Evolutionary conservation across 1,284 basidiomycete genomes (phyloP), one percentile per base, ranked within the genome.

Genomic region (Moesziomyces parantarcticus): DNA sequence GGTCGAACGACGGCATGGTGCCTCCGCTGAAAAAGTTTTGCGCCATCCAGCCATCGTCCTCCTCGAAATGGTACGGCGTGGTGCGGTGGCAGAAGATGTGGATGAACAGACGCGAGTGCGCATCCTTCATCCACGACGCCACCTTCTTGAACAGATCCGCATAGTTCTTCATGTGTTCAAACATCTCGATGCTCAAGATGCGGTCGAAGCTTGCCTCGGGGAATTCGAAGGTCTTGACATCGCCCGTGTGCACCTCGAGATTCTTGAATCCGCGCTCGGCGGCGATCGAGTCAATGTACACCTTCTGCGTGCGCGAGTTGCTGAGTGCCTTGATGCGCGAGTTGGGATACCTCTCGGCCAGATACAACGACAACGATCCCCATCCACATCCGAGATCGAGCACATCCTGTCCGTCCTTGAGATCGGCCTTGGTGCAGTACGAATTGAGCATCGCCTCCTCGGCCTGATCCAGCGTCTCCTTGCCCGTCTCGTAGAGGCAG

Each of bases 111-210:
- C 90, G 83, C 0, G 88, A 86, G 8, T 60, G 63, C 22, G 87
- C 85, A 18, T 83, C 75, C 13, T 84, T 82, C 21, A 92, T 86
- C 91, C 91, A 92, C 10, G 87, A 88, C 0, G 90, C 87, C 23
- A 92, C 84, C 77, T 92, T 92, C 41, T 85, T 83, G 68, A 92
- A 87, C 21, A 92, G 88, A 7, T 84, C 78, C 54, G 90, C 85
- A 84, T 92, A 92, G 57, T 78, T 80, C 36, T 80, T 80, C 78
- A 80, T 80, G 80, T 92, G 91, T 76, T 92, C 91, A 69, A 92
- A 91, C 91, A 92, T 92, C 88, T 92, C 91, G 61, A 92, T 92
- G 18, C 89, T 90, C 10, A 92, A 76, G 58, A 92, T 89, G 56
- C 91, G 87, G 77, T 92, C 90, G 80, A 92, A 92, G 20, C 52